Conservation (phyloP, 1,284 basidiomycete species). For the Rhodotorula sp. region DNA sequence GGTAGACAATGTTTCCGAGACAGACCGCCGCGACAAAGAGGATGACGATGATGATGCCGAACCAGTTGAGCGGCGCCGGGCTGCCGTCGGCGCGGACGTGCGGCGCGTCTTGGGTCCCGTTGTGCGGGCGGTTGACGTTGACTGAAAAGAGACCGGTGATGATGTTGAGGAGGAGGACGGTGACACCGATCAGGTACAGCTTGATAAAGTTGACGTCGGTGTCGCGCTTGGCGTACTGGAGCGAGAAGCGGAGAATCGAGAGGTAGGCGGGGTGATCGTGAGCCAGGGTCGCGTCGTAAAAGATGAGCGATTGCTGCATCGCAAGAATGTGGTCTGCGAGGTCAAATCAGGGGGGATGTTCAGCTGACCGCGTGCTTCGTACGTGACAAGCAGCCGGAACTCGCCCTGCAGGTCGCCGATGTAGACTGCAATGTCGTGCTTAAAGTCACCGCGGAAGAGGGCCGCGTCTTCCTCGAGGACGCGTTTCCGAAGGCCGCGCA, state of each 20-base stretch:
- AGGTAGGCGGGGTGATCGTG: conserved; percentile 86
- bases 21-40: conserved; percentile 46
- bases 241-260: conserved; percentile 67
- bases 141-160: conserved; percentile 52
- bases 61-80: conserved; percentile 45
- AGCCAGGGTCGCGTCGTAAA: conserved; percentile 84
- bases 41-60: conserved; percentile 47
- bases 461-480: conserved; percentile 51
- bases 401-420: conserved; percentile 89
- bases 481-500: conserved; percentile 76
- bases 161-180: conserved; percentile 67
- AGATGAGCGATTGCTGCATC: conserved; percentile 77
- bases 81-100: conserved; percentile 32
- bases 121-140: conserved; percentile 3
- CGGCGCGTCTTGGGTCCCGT: not conserved
- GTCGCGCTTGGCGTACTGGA: conserved; percentile 62
- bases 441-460: conserved; percentile 29
- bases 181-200: conserved; percentile 67
- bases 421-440: conserved; percentile 60
- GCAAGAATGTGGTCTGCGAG: conserved; percentile 81
- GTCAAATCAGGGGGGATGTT: not conserved
- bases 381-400: conserved; percentile 30
- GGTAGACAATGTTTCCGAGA: conserved; percentile 44
- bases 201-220: conserved; percentile 67
- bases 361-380: not conserved